Percentiles rank a stretch among this genome's conserved stretches.
phyloP scores from a whole-genome alignment of 2,329 filamentous ascomycete species.

The Fusarium pininemorale region DNA sequence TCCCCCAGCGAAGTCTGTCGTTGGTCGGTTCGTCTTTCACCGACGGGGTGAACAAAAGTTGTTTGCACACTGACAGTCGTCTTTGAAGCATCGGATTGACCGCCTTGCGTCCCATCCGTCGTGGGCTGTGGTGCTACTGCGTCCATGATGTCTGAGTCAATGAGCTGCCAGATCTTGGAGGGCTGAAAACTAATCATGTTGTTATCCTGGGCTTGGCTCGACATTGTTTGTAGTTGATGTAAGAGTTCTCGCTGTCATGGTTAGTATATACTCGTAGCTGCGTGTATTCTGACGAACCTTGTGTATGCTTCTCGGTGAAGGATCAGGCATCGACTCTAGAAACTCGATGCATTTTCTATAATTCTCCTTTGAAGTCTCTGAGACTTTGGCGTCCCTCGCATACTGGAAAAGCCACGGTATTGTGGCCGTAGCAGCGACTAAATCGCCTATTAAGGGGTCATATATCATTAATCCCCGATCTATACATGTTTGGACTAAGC shows the following conservation, averaged over 20 bases:
- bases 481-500: constrained; percentile 34
- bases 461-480: constrained; percentile 27
- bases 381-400: constrained; percentile 28
- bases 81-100: constrained; percentile 12
- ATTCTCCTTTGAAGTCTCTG: constrained; percentile 28
- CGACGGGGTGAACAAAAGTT: constrained; percentile 26
- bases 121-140: constrained; percentile 11
- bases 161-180: constrained; percentile 30
- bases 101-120: neutral
- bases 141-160: constrained; percentile 27
- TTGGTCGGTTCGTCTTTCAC: neutral
- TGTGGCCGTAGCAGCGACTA: constrained; percentile 35
- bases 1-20: neutral
- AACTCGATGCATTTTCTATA: constrained; percentile 25
- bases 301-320: constrained; percentile 13
- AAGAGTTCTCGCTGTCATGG: constrained; percentile 6
- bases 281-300: neutral
- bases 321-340: constrained; percentile 27
- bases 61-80: constrained; percentile 27
- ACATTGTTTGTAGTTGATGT: constrained; percentile 27
- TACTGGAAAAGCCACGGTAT: constrained; percentile 40
- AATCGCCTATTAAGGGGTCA: constrained; percentile 32
- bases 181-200: constrained; percentile 35
- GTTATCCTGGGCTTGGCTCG: constrained; percentile 26
- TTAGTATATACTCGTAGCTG: neutral